A percentile compares a stretch with the other conserved stretches of the same genome.
phyloP scores from a whole-genome alignment of 768 basidiomycete genomes.

The Melanogaster broomeanus region DNA sequence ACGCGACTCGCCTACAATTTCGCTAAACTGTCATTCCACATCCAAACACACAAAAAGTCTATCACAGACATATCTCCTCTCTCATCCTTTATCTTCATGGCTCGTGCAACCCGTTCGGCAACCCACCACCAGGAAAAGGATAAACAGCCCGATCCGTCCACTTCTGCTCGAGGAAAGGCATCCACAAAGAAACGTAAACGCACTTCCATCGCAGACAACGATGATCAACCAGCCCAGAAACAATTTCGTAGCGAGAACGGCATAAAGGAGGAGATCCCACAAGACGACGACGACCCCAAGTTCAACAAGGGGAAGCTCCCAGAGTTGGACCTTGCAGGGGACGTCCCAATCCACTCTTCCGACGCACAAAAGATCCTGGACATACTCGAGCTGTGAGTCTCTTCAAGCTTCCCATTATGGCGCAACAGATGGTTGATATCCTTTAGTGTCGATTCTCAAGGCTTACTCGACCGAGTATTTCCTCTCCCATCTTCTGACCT shows the following conservation, averaged over 20 bases:
- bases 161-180: conserved; percentile 30
- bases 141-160: conserved; percentile 23
- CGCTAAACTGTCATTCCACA: conserved; percentile 29
- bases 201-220: conserved; percentile 41
- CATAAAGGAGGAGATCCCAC: conserved; percentile 35
- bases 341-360: conserved; percentile 45
- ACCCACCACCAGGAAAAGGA: conserved; percentile 42
- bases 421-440: conserved; percentile 4
- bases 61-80: conserved; percentile 3
- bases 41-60: conserved; percentile 7
- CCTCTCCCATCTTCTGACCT: conserved; percentile 46
- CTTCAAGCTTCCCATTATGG: background rate
- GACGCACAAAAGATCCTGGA: conserved; percentile 59
- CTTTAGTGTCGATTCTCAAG: conserved; percentile 67
- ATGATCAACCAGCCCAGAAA: conserved; percentile 54
- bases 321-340: conserved; percentile 41
- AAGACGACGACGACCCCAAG: conserved; percentile 22
- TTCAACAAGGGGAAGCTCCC: conserved; percentile 17
- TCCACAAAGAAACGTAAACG: conserved; percentile 72
- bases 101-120: conserved; percentile 73
- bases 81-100: conserved; percentile 48
- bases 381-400: conserved; percentile 55
- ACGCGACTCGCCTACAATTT: conserved; percentile 25
- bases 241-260: conserved; percentile 42
- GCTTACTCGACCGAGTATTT: conserved; percentile 79